Evolutionary conservation across 2,329 filamentous ascomycete genomes (phyloP), one percentile per base, ranked within the genome.

Genomic region (Ceratocystis colombiana): DNA sequence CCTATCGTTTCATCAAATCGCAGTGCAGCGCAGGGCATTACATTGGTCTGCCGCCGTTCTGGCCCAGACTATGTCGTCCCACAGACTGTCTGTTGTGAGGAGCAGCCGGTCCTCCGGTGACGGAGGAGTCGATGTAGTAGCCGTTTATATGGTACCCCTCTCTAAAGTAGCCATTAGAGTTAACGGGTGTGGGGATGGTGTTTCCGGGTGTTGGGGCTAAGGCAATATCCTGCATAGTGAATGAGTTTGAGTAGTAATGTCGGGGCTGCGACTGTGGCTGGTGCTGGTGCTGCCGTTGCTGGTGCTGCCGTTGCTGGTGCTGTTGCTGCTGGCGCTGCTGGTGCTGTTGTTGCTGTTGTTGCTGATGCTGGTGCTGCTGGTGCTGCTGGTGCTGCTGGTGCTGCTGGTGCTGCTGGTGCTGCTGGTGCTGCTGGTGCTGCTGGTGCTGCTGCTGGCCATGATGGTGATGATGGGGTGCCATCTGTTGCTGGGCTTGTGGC

Each of bases 141-240:
- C 62, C 62, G 28, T 37, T 46, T 10, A 48, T n/a, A 10, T 45
- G 41, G 20, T 62, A 62, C 6, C 62, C 28, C 7, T 12, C 5
- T n/a, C 10, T 28, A 28, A 22, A 30, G 53, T 57, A 57, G 25
- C 46, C 20, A 8, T 8, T 30, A 2, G 62, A 20, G 46, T 64
- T 37, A 8, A 64, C 25, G 17, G 62, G 62, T 30, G 46, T 37
- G 6, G 62, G 62, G 6, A 64, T 64, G 20, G 62, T 53, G 30
- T 50, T 64, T 8, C 25, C 62, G 10, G 62, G 62, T 7, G 62
- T 64, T 25, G 62, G 59, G 5, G 59, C n/a, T 22, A 20, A 25
- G 15, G 17, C 5, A 37, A 44, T 37, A 5, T 37, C 25, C 33
- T 17, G 12, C 4, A n/a, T 22, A 25, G 37, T 61, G 20, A 61